Percentiles rank a stretch among this genome's conserved stretches.
These are phyloP conservation scores for Chloranthus sessilifolius DNA, from an alignment of 164 flowering plant species.

Conservation along the genomic window DNA sequence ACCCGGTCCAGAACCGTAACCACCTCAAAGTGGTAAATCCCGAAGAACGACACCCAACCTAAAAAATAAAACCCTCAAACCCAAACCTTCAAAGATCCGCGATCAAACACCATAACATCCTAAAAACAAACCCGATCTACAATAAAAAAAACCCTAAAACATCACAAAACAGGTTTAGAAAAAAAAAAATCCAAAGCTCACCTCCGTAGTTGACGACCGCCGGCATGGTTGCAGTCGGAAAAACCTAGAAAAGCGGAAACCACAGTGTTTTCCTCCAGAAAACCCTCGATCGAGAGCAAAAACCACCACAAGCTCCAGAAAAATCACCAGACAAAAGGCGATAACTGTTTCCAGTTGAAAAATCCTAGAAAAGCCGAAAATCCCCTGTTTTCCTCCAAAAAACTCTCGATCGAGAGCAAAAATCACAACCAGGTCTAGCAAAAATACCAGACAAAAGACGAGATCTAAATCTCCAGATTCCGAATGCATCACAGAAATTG, in stretches of 20 bases:
- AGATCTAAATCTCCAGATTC: too few relatives aligned
- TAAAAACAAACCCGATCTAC: too few relatives aligned
- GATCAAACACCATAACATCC: too few relatives aligned
- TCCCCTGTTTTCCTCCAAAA: neutral
- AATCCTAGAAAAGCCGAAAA: conserved; percentile 5
- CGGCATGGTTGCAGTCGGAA: conserved; percentile 21
- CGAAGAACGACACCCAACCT: too few relatives aligned
- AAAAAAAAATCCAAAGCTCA: conserved; percentile 10
- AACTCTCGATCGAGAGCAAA: conserved; percentile 5
- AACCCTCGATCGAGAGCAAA: conserved; percentile 15
- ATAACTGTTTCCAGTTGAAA: conserved; percentile 12
- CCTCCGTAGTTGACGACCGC: conserved; percentile 28
- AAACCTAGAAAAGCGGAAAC: conserved; percentile 3
- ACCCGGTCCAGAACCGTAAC: too few relatives aligned
- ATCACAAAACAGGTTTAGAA: too few relatives aligned
- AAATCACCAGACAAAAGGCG: too few relatives aligned
- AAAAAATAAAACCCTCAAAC: too few relatives aligned
- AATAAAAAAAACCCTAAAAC: too few relatives aligned
- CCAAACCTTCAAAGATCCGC: too few relatives aligned
- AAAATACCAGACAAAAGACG: too few relatives aligned
- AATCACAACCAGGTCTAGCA: neutral
- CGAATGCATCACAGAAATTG: conserved; percentile 22
- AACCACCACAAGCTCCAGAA: conserved; percentile 7
- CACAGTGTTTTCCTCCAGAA: neutral
- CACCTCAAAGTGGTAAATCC: too few relatives aligned